A percentile compares a stretch with the other conserved stretches of the same genome.
Conservation (phyloP, 2,329 filamentous ascomycete species). For the Alternaria sp. region DNA sequence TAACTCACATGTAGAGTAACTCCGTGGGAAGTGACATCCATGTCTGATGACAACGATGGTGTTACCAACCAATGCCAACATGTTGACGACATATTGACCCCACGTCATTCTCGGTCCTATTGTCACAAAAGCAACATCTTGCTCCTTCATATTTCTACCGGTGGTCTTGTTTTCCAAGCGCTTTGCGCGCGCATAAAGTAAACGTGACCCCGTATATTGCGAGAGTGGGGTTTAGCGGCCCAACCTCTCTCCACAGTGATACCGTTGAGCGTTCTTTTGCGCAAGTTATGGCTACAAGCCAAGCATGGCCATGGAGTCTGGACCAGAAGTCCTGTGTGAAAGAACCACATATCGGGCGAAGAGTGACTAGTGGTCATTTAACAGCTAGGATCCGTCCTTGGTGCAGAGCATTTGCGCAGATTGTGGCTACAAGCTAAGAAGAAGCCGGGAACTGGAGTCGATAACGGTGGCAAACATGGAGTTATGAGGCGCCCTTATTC, state of each 20-base stretch:
- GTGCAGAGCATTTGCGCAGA: neutral
- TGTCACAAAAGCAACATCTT: neutral
- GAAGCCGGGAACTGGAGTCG: neutral
- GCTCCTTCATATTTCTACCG: neutral
- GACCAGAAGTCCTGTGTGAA: neutral
- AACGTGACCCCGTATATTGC: too few relatives aligned
- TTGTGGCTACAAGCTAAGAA: neutral
- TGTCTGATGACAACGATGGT: neutral
- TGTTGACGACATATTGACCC: neutral
- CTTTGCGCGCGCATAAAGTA: neutral
- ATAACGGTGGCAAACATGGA: neutral
- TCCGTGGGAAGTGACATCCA: neutral
- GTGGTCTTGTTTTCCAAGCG: neutral
- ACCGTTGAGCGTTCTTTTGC: conserved; percentile 7
- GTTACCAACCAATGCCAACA: neutral
- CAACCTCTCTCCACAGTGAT: neutral
- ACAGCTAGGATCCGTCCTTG: too few relatives aligned
- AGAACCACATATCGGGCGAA: neutral
- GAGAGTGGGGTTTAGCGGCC: neutral
- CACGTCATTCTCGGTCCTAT: neutral
- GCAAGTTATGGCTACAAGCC: conserved; percentile 9
- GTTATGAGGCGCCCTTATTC: neutral
- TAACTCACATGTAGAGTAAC: neutral
- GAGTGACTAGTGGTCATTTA: neutral
- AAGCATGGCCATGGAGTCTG: neutral